phyloP scores from a whole-genome alignment of 495 filamentous ascomycete species.

The Rostrohypoxylon terebratum region DNA sequence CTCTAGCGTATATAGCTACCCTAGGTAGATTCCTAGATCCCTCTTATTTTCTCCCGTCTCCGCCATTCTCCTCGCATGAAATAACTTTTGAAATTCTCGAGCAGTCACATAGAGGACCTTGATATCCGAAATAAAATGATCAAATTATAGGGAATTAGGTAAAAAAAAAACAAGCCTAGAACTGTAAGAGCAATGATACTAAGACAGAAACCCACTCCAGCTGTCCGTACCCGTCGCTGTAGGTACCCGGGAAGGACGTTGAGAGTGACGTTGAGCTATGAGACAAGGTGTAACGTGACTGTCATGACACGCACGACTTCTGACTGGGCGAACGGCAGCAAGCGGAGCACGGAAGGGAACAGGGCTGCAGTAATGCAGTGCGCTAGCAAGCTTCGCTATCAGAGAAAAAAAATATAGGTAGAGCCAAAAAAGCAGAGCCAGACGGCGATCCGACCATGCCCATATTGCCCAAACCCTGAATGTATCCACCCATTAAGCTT shows the following conservation, averaged over 20 bases:
- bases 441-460: conserved; percentile 16
- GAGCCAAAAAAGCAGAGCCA: background rate
- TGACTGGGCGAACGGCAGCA: conserved; percentile 15
- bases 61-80: conserved; percentile 18
- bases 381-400: background rate
- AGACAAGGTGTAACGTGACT: conserved; percentile 31
- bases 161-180: background rate
- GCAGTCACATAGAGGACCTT: background rate
- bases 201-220: background rate
- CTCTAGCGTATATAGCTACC: conserved; percentile 7
- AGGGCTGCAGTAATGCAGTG: conserved; percentile 41
- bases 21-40: conserved; percentile 16
- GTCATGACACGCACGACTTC: background rate
- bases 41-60: conserved; percentile 5
- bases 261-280: conserved; percentile 14
- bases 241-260: conserved; percentile 5
- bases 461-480: background rate
- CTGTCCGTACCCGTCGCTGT: background rate
- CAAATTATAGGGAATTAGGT: background rate
- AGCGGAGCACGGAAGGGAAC: conserved; percentile 3
- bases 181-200: background rate
- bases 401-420: background rate
- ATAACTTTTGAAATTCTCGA: conserved; percentile 8
- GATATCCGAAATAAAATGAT: background rate
- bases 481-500: conserved; percentile 30